Evolutionary conservation across 2,329 filamentous ascomycete genomes (phyloP), one percentile per base, ranked within the genome.

Genomic region (Coleophoma crateriformis): DNA sequence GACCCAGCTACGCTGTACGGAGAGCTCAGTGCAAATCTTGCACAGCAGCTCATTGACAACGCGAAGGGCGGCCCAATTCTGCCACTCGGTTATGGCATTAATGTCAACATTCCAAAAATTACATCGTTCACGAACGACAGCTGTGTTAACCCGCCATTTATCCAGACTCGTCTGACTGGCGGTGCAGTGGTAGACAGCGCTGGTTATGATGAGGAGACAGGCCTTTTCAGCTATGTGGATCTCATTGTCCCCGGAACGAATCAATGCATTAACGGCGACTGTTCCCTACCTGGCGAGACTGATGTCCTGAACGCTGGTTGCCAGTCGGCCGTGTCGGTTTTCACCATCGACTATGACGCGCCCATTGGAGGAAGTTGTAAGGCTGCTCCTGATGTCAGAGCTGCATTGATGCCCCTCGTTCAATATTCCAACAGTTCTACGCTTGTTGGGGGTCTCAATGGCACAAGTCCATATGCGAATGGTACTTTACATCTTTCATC

Each of bases 341-440:
- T 77, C 50, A 76, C 72, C 0, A 68, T 77, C 17, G 75, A 79
- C 49, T 77, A 76, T 52, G 69, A 71, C 56, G 74, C 75, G 6
- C 76, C 75, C 2, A 60, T 44, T 33, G 38, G 17, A n/a, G 39
- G 42, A 14, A 8, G 35, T 13, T 44, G 39, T 15, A 35, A 22
- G 5, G 19, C 6, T 43, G 45, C 22, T n/a, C 43, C 43, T n/a
- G 45, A 53, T 41, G 46, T 49, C 32, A 47, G 38, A 34, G 46
- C n/a, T 34, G 27, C 43, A 14, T 33, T 52, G 27, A 15, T 14
- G 39, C 46, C 47, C 22, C 34, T 53, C 33, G 50, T 50, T 19
- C 46, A 52, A 14, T 49, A 38, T 17, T 34, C 42, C 3, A 45
- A 45, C 11, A 38, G 35, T 38, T n/a, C 35, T n/a, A n/a, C 11